phyloP scores from a whole-genome alignment of 768 basidiomycete genomes.

The Phaffia australis region DNA sequence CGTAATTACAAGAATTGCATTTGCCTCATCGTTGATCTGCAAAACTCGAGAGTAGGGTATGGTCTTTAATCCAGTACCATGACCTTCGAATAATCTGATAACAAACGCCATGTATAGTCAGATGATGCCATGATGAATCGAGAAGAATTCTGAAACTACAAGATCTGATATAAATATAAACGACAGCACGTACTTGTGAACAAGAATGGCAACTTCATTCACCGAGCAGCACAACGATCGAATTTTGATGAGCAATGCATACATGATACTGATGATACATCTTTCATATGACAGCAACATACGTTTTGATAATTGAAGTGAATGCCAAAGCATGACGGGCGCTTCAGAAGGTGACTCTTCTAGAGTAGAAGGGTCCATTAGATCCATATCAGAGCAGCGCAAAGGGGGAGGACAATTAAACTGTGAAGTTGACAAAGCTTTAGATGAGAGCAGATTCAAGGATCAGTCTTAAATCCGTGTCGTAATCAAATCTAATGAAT shows the following conservation, averaged over 20 bases:
- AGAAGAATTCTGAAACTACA: too few relatives aligned
- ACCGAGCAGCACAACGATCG: too few relatives aligned
- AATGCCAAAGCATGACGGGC: constrained; percentile 14
- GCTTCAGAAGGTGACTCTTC: constrained; percentile 3
- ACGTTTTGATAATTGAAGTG: constrained; percentile 14
- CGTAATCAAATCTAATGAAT: neutral
- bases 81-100: too few relatives aligned
- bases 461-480: neutral
- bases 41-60: constrained; percentile 16
- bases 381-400: constrained; percentile 13
- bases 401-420: constrained; percentile 22
- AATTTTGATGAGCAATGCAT: too few relatives aligned
- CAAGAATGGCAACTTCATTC: constrained; percentile 14
- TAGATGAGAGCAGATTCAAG: neutral
- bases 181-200: constrained; percentile 7
- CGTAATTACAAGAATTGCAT: constrained; percentile 5
- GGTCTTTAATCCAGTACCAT: too few relatives aligned
- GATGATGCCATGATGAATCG: too few relatives aligned
- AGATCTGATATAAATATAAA: neutral
- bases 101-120: too few relatives aligned
- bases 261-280: neutral
- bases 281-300: neutral
- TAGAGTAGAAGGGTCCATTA: constrained; percentile 10
- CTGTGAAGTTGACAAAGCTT: constrained; percentile 14
- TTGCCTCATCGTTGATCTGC: constrained; percentile 23